Evolutionary conservation across 768 basidiomycete genomes (phyloP), one percentile per base, ranked within the genome.

Genomic region (Boletus subcaerulescens): DNA sequence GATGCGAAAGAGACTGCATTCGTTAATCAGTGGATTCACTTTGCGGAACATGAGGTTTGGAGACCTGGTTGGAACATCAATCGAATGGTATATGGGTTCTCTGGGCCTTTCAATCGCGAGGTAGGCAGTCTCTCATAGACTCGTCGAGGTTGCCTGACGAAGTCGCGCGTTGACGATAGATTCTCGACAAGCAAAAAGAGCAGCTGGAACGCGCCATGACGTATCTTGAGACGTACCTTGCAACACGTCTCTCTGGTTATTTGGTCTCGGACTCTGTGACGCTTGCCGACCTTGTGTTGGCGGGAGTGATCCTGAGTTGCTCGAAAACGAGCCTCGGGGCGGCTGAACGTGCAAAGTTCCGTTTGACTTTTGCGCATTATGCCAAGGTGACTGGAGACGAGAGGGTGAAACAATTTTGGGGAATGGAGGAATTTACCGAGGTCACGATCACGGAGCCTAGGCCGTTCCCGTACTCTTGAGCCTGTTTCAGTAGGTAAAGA

Each of bases 1-100:
- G 29, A 49, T 31, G 7, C 26, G 10, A 54, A 64, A 29, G 63
- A 60, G 32, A 17, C 18, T 1, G 52, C 58, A 1, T 26, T 56
- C 3, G 40, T 65, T 6, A 61, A 65, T 43, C 65, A 65, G 13
- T 65, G 63, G 61, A 29, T 45, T 4, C 65, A 62, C 36, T 65
- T 62, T 38, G 48, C 55, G 8, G 63, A 65, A 33, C 43, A 52
- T 1, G 64, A 65, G 12, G 52, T 65, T 17, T 32, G 51, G 3
- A 5, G 1, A 0, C 52, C 60, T 4, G 11, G 4, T 2, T 18
- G 22, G 1, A 11, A 0, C 14, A 13, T 42, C 36, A 31, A 31
- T 10, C 31, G 40, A 3, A 3, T 48, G 38, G 11, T 63, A n/a
- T 50, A 35, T 4, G 57, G 52, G 0, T 45, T 24, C 13, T 11